phyloP scores from a whole-genome alignment of 495 filamentous ascomycete genomes.

The Aspergillus panamensis region DNA sequence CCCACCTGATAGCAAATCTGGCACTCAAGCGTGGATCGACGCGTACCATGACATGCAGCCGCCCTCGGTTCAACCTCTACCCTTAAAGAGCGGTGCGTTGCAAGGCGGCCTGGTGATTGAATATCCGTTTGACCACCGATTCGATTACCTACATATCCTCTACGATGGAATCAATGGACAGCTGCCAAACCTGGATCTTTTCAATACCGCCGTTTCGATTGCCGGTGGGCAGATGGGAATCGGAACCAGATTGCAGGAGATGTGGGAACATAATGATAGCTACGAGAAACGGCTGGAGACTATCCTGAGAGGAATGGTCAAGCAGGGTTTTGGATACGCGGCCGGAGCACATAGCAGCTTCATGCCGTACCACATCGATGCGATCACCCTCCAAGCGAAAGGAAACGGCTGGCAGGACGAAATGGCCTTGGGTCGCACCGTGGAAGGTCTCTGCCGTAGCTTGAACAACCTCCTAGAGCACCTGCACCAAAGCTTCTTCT shows the following conservation, averaged over 20 bases:
- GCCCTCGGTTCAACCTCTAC: slow-evolving; percentile 64
- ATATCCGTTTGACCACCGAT: slow-evolving; percentile 78
- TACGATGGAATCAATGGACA: slow-evolving; percentile 98
- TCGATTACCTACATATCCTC: slow-evolving; percentile 81
- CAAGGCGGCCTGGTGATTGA: slow-evolving; percentile 94
- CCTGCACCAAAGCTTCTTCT: slow-evolving; percentile 98
- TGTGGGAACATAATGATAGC: slow-evolving; percentile 77
- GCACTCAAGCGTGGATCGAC: slow-evolving; percentile 95
- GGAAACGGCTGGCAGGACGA: slow-evolving; percentile 96
- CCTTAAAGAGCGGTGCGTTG: slow-evolving; percentile 86
- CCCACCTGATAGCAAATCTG: slow-evolving; percentile 80
- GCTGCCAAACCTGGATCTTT: slow-evolving; percentile 88
- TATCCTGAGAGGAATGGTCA: slow-evolving; percentile 90
- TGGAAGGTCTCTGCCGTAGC: slow-evolving; percentile 86
- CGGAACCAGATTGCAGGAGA: slow-evolving; percentile 73
- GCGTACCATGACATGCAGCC: slow-evolving; percentile 92
- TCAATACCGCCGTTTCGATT: slow-evolving; percentile 89
- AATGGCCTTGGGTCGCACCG: slow-evolving; percentile 84
- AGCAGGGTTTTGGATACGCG: slow-evolving; percentile 85
- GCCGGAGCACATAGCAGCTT: slow-evolving; percentile 90
- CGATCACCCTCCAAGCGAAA: slow-evolving; percentile 84
- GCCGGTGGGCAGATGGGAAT: slow-evolving; percentile 93
- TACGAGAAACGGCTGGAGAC: slow-evolving; percentile 82
- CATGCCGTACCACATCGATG: slow-evolving; percentile 97
- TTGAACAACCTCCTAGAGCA: slow-evolving; percentile 96